Percentiles rank a stretch among this genome's conserved stretches.
phyloP scores from a whole-genome alignment of 495 filamentous ascomycete species.

The Acidomyces sp. region DNA sequence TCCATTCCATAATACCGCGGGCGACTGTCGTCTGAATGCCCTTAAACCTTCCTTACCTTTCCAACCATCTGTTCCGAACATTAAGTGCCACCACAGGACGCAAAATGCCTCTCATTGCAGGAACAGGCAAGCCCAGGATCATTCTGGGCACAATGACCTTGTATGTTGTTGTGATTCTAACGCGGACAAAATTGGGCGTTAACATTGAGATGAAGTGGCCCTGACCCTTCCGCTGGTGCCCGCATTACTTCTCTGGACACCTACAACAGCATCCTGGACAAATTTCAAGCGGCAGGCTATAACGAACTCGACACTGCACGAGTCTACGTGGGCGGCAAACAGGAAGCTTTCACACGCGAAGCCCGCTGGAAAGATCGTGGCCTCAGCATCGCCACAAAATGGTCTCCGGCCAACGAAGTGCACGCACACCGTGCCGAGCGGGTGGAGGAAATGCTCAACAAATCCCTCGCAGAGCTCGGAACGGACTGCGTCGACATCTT shows the following conservation, averaged over 20 bases:
- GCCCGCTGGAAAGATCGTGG: slow-evolving; percentile 72
- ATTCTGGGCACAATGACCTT: slow-evolving; percentile 54
- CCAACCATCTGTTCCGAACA: neutral
- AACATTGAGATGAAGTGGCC: slow-evolving; percentile 4
- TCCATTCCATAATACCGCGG: too few species aligned
- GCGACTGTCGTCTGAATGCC: too few species aligned
- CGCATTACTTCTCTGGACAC: slow-evolving; percentile 27
- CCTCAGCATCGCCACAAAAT: slow-evolving; percentile 74
- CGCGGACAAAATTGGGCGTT: neutral
- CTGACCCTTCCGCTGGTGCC: slow-evolving; percentile 17
- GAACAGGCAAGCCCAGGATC: slow-evolving; percentile 34
- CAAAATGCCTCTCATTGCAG: slow-evolving; percentile 23
- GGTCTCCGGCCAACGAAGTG: slow-evolving; percentile 47
- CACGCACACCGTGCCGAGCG: slow-evolving; percentile 48
- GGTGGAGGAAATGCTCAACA: slow-evolving; percentile 48
- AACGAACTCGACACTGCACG: slow-evolving; percentile 50
- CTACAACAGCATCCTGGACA: slow-evolving; percentile 35
- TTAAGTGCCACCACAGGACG: neutral
- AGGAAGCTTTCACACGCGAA: slow-evolving; percentile 69
- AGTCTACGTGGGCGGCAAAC: slow-evolving; percentile 55
- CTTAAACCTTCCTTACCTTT: too few species aligned
- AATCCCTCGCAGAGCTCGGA: slow-evolving; percentile 55
- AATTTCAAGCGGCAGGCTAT: slow-evolving; percentile 44
- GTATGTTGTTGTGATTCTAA: slow-evolving; percentile 3
- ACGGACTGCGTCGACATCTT: slow-evolving; percentile 74